Percentiles rank a stretch among this genome's conserved stretches.
Evolutionary conservation across 129 eudicot species (phyloP).

Genomic region (Cynara cardunculus): DNA sequence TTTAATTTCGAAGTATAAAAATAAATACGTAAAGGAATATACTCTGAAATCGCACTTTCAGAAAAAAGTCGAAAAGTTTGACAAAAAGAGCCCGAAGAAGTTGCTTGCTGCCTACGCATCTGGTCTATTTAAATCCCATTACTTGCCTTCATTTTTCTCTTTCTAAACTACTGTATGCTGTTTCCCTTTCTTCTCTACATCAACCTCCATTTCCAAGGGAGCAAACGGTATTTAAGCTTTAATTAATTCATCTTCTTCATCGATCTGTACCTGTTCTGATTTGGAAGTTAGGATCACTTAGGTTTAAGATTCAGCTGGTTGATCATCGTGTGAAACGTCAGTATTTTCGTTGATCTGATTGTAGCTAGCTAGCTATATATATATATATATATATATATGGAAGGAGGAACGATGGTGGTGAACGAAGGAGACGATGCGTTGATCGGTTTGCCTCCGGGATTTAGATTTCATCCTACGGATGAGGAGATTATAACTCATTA

Average conservation of each 20-base stretch:
- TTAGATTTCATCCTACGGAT: constrained; percentile 80
- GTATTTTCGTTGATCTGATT: background rate
- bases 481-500: constrained; percentile 70
- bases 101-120: constrained; percentile 31
- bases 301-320: background rate
- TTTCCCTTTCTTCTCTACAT: constrained; percentile 9
- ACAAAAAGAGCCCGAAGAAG: constrained; percentile 25
- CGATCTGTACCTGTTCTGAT: background rate
- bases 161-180: constrained; percentile 23
- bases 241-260: constrained; percentile 2
- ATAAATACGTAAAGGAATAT: constrained; percentile 10
- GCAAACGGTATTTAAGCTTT: background rate
- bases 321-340: background rate
- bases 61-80: constrained; percentile 38
- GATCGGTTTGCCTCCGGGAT: constrained; percentile 66
- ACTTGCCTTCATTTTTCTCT: constrained; percentile 30
- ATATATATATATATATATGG: constrained; percentile 15
- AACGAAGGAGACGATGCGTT: constrained; percentile 32
- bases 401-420: constrained; percentile 30
- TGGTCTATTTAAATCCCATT: constrained; percentile 20
- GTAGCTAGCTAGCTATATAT: background rate
- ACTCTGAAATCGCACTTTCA: constrained; percentile 11
- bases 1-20: background rate
- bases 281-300: background rate
- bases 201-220: background rate